Conservation (phyloP, 2,329 filamentous ascomycete species). For the Mollisiaceae sp. region DNA sequence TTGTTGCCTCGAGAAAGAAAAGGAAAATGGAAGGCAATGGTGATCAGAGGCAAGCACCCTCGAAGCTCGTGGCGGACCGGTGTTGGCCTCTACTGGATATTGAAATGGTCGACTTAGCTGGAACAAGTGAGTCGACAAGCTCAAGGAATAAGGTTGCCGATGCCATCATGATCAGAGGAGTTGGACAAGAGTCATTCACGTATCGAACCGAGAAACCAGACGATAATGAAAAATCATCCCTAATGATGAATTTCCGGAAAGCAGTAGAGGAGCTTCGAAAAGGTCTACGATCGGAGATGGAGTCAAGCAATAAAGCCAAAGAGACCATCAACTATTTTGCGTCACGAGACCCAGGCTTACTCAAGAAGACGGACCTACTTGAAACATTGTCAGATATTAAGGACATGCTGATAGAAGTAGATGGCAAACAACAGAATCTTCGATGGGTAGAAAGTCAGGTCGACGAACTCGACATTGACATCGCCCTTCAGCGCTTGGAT, state of each 20-base stretch:
- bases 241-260: conserved; percentile 90
- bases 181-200: conserved; percentile 90
- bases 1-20: conserved; percentile 92
- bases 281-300: conserved; percentile 82
- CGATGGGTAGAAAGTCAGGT: conserved; percentile 95
- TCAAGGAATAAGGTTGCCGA: conserved; percentile 73
- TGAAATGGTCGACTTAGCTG: conserved; percentile 87
- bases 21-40: conserved; percentile 74
- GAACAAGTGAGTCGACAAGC: conserved; percentile 61
- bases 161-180: conserved; percentile 85
- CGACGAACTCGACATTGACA: conserved; percentile 94
- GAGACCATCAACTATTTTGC: conserved; percentile 89
- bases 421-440: conserved; percentile 94
- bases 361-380: conserved; percentile 80
- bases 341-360: conserved; percentile 74
- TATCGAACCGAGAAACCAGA: conserved; percentile 88
- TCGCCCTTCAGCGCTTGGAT: conserved; percentile 89
- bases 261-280: conserved; percentile 91
- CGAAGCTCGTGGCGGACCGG: conserved; percentile 88
- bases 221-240: conserved; percentile 75
- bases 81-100: conserved; percentile 95
- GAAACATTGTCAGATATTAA: conserved; percentile 80
- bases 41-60: conserved; percentile 54
- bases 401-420: conserved; percentile 91
- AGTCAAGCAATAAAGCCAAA: conserved; percentile 81